These are phyloP conservation scores for Colletotrichum nymphaeae DNA, from an alignment of 2,329 filamentous ascomycete genomes.

Conservation along the genomic window DNA sequence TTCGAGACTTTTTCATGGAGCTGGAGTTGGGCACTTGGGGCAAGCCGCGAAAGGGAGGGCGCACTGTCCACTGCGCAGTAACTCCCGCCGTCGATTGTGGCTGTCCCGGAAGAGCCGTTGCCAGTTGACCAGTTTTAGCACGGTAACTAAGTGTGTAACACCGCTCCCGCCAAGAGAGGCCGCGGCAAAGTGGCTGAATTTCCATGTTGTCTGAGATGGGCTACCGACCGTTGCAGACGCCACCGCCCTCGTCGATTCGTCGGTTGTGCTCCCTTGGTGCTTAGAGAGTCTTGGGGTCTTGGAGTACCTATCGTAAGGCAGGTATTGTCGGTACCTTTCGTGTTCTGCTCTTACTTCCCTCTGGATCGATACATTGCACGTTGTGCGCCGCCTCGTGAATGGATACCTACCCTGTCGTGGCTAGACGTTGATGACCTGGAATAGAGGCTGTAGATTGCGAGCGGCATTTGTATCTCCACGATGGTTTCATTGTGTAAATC, in stretches of 20 bases:
- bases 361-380: not conserved
- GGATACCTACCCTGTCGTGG: too few relatives aligned
- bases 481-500: slow-evolving; percentile 20
- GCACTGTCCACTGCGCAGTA: not conserved
- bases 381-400: not conserved
- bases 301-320: not conserved
- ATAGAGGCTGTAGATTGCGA: slow-evolving; percentile 15
- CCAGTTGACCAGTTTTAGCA: not conserved
- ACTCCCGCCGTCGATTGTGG: not conserved
- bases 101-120: not conserved
- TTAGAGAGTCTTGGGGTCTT: not conserved
- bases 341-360: not conserved
- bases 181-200: not conserved
- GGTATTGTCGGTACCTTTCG: not conserved
- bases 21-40: not conserved
- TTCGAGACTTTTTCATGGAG: not conserved
- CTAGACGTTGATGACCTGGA: too few relatives aligned
- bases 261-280: not conserved
- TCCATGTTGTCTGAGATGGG: not conserved
- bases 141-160: too few relatives aligned
- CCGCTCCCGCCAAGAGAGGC: not conserved
- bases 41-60: not conserved
- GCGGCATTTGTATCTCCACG: slow-evolving; percentile 21
- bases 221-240: not conserved
- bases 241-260: not conserved